Evolutionary conservation across 1,284 basidiomycete species (phyloP).

Genomic region (Marasmius fiardii): DNA sequence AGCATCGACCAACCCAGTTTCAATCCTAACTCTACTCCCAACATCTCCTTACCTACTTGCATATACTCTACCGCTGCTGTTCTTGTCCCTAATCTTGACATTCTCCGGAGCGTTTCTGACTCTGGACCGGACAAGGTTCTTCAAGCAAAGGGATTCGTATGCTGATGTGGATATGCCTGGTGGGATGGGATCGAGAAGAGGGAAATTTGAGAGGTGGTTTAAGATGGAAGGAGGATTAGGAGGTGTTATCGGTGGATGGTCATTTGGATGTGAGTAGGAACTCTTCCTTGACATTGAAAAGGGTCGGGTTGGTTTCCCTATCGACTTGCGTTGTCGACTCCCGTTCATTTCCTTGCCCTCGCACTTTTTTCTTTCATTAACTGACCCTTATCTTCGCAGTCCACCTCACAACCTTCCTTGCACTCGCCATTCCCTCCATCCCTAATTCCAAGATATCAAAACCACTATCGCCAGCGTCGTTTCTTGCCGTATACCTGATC

Average conservation of each 20-base stretch:
- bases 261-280: conserved; percentile 50
- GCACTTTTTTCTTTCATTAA: conserved; percentile 1
- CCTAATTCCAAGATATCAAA: conserved; percentile 44
- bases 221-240: conserved; percentile 60
- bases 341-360: neutral
- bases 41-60: conserved; percentile 43
- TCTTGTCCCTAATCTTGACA: conserved; percentile 48
- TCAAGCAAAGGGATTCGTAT: conserved; percentile 35
- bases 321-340: neutral
- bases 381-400: conserved; percentile 33
- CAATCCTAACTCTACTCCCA: conserved; percentile 26
- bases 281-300: too few species aligned
- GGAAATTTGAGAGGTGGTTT: conserved; percentile 21
- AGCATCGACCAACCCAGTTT: neutral
- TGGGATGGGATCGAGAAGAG: conserved; percentile 31
- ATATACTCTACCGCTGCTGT: conserved; percentile 53
- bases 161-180: conserved; percentile 36
- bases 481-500: conserved; percentile 57
- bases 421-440: conserved; percentile 56
- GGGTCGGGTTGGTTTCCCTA: neutral
- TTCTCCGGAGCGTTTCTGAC: conserved; percentile 67
- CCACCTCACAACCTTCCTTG: conserved; percentile 56
- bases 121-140: conserved; percentile 61
- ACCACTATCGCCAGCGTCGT: conserved; percentile 43
- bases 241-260: conserved; percentile 53